Base-by-base conservation (phyloP, 805 yeast genomes). In the Barnettozyma salicaria region DNA sequence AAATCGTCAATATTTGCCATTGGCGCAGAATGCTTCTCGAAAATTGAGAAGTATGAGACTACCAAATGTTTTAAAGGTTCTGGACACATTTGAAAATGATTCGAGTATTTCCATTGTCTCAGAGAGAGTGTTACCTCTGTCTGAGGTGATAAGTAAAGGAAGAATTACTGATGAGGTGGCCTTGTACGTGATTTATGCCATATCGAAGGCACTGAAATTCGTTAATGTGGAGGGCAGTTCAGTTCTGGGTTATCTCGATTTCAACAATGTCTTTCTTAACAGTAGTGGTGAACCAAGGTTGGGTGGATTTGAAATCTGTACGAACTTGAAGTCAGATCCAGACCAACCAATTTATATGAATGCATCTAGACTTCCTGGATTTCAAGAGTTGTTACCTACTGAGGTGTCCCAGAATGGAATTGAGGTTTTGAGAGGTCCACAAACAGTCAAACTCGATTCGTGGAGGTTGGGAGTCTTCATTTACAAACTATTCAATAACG, bases 251-350 rank as follows among this genome's bases (percentile, higher is more conserved):
- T 76, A 76, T 41, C 45, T 86, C 10, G 67, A 72, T 40, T 47
- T 61, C 14, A 65, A 72, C 27, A 72, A 83, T 1, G 69, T 89
- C 1, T 88, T 64, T 54, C 77, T 85, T 12, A 80, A 74, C 37
- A 71, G 67, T 21, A 53, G 66, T 12, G 95, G 96, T 11, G 94
- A 83, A 52, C 86, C 95, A 90, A 80, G 76, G 41, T 55, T 89
- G 19, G 82, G 83, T 41, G 95, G 96, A 1, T 77, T 88, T 50
- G 97, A 89, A 57, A 57, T 80, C 1, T 59, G 76, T 24, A 68
- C 80, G 2, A 71, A 65, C 37, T 54, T 71, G 29, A 62, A 71
- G 34, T 49, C 56, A 5, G 58, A 49, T 27, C 52, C 50, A 3
- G 49, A 50, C n/a, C 53, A 49, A 14, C 44, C 57, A 5, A 9